Evolutionary conservation across 164 flowering plant genomes (phyloP), one percentile per base, ranked within the genome.

Genomic region (Magnolia kwangsiensis): DNA sequence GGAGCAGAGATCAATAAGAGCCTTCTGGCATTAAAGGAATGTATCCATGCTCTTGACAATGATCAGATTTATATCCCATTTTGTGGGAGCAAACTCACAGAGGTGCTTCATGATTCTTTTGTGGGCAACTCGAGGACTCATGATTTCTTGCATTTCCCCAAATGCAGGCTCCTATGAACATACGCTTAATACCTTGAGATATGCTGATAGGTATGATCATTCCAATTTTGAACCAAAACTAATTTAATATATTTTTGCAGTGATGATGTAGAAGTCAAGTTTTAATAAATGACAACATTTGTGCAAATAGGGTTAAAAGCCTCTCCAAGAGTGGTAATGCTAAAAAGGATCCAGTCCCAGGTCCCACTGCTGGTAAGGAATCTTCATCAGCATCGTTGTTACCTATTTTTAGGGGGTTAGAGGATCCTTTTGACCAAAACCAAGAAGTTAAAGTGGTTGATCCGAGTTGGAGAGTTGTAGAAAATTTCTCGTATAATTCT

Each of bases 91-190:
- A 96, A 96, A 85, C 95, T 96, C 74, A 96, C 99, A 19, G 99
- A 96, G 85, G 99, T 96, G 79, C 98, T 96, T 31, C 97, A 98
- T 63, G 99, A 96, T 83, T 96, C 99, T 72, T 96, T 96, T 84
- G 97, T 96, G 78, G 99, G 99, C 59, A 94, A 96, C 83, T 96
- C 99, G 37, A 90, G 85, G 84, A 96, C 99, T 59, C 55, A 96
- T 96, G 99, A 94, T 96, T 70, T 94, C 99, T 74, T 96, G 99
- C 86, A 93, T 96, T 76, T 96, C 99, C 71, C 99, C 99, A 77
- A 92, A 92, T 89, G 96, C 98, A 51, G 98, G 98, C 20, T 96
- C 99, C 37, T 96, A 98, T 82, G 99, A 96, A 80, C 99, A 96
- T 69, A 96, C 99, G 13, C 91, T 96, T 71, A 96, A 96, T 81